phyloP scores from a whole-genome alignment of 2,329 filamentous ascomycete genomes.

The Tolypocladium capitatum region DNA sequence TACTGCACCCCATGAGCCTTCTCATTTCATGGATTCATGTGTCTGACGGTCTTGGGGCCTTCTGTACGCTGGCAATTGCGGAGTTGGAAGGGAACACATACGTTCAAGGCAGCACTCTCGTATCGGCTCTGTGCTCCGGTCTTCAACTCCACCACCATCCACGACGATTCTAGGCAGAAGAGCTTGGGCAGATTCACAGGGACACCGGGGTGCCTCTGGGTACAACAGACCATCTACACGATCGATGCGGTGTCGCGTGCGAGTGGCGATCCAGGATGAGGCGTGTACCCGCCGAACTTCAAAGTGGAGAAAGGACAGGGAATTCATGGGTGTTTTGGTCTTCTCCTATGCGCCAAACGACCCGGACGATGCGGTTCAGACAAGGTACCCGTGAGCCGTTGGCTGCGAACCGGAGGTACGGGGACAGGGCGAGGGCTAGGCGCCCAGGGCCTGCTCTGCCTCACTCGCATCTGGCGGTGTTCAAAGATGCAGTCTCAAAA shows the following conservation, averaged over 20 bases:
- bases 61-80: not conserved
- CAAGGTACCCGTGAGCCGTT: not conserved
- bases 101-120: not conserved
- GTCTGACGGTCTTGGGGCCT: not conserved
- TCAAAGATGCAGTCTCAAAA: slow-evolving; percentile 1
- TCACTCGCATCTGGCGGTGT: not conserved
- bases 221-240: not conserved
- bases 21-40: not conserved
- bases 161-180: not conserved
- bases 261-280: not conserved
- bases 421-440: not conserved
- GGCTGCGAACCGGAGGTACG: not conserved
- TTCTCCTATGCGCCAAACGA: not conserved
- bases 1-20: not conserved
- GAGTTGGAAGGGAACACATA: not conserved
- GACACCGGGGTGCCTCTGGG: not conserved
- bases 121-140: not conserved
- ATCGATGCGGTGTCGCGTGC: not conserved
- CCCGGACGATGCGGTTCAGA: not conserved
- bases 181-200: not conserved
- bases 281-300: not conserved
- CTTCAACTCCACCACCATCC: not conserved
- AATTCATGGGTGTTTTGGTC: not conserved
- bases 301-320: not conserved
- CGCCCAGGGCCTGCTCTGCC: not conserved